Percentiles rank a stretch among this genome's conserved stretches.
Conservation (phyloP, 805 yeast genomes). For the Naumovozyma baii region DNA sequence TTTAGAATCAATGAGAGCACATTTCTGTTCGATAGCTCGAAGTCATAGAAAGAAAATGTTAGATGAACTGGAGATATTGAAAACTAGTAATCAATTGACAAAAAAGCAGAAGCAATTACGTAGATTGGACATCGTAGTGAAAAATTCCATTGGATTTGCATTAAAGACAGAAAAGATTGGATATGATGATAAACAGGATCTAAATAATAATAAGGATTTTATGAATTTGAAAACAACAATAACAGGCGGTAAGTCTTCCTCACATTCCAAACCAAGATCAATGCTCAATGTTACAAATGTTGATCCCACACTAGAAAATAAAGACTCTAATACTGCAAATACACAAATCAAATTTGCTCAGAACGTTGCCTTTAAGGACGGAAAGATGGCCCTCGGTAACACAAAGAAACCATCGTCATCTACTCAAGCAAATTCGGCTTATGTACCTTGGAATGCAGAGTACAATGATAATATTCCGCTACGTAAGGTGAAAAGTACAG, state of each 20-base stretch:
- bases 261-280: slow-evolving; percentile 8
- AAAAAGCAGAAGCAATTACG: slow-evolving; percentile 5
- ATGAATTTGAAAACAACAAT: slow-evolving; percentile 18
- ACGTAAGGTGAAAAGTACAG: slow-evolving; percentile 20
- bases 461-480: slow-evolving; percentile 5
- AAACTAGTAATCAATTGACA: slow-evolving; percentile 3
- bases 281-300: slow-evolving; percentile 15
- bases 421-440: slow-evolving; percentile 2
- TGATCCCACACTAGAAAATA: background rate
- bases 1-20: slow-evolving; percentile 7
- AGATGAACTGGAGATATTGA: slow-evolving; percentile 8
- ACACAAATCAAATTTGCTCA: slow-evolving; percentile 20
- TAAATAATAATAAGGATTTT: slow-evolving; percentile 9
- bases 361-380: slow-evolving; percentile 17
- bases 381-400: slow-evolving; percentile 14
- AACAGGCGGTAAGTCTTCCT: slow-evolving; percentile 18
- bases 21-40: slow-evolving; percentile 12
- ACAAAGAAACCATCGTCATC: slow-evolving; percentile 2
- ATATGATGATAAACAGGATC: slow-evolving; percentile 7
- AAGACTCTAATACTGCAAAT: background rate
- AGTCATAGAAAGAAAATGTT: slow-evolving; percentile 13
- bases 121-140: slow-evolving; percentile 15
- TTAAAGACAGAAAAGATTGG: slow-evolving; percentile 17
- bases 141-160: slow-evolving; percentile 17
- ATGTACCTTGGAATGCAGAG: slow-evolving; percentile 4